A percentile compares a stretch with the other conserved stretches of the same genome.
Conservation (phyloP, 176 grass and related monocot genomes). For the Triticum monococcum region DNA sequence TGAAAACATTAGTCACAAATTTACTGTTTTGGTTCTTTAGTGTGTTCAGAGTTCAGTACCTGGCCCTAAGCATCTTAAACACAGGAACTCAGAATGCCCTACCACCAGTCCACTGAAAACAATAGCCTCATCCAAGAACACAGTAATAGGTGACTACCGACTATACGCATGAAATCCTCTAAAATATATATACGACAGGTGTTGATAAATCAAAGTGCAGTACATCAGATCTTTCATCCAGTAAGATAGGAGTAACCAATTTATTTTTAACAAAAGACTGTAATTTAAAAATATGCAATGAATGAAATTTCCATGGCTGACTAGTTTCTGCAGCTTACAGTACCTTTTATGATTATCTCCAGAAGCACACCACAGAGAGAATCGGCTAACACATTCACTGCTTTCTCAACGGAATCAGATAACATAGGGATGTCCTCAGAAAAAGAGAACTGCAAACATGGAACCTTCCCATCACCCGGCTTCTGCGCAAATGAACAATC, state of each 20-base stretch:
- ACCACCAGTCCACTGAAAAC: constrained; percentile 2
- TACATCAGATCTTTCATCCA: not conserved
- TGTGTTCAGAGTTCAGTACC: not conserved
- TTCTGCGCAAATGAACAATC: constrained; percentile 55
- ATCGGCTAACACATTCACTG: constrained; percentile 69
- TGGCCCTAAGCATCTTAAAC: constrained; percentile 1
- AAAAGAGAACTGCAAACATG: constrained; percentile 73
- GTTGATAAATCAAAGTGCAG: constrained; percentile 5
- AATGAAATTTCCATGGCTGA: not conserved
- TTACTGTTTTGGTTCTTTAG: not conserved
- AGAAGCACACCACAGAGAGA: constrained; percentile 74
- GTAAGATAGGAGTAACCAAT: not conserved
- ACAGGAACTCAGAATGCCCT: not conserved
- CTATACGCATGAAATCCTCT: not conserved
- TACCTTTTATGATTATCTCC: constrained; percentile 96
- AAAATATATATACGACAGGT: not conserved
- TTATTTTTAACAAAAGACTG: not conserved
- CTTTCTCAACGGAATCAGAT: constrained; percentile 73
- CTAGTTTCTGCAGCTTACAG: constrained; percentile 8
- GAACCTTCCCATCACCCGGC: constrained; percentile 29
- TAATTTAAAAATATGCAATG: constrained; percentile 6
- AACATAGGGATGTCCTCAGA: constrained; percentile 45
- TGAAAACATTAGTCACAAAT: not conserved
- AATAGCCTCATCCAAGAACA: not conserved
- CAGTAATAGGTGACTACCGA: not conserved